phyloP scores from a whole-genome alignment of 225 moss, liverwort and hornwort genomes.

The Polytrichum formosum region DNA sequence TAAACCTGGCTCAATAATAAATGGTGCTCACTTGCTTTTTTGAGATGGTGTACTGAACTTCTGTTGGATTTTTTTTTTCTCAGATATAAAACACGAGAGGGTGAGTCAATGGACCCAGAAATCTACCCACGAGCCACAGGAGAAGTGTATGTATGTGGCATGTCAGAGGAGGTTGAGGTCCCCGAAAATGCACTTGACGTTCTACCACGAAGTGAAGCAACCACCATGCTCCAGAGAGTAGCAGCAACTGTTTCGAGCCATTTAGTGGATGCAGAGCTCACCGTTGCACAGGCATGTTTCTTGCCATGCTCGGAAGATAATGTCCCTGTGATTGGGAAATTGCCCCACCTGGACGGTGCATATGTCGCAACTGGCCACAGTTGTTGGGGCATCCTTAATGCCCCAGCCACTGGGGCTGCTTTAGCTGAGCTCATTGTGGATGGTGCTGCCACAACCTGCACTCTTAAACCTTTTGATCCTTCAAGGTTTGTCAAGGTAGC shows the following conservation, averaged over 20 bases:
- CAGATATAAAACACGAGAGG: conserved; percentile 78
- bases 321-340: conserved; percentile 77
- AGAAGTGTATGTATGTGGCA: conserved; percentile 92
- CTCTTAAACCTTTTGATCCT: conserved; percentile 75
- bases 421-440: conserved; percentile 85
- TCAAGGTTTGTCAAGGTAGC: conserved; percentile 51
- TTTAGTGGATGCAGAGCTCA: conserved; percentile 67
- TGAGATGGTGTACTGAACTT: too few species aligned
- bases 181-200: conserved; percentile 61
- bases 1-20: too few species aligned
- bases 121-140: conserved; percentile 82
- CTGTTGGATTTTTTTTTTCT: too few species aligned
- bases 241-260: conserved; percentile 72
- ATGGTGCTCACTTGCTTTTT: too few species aligned
- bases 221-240: conserved; percentile 68
- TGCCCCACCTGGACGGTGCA: conserved; percentile 67
- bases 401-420: conserved; percentile 87
- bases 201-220: conserved; percentile 52
- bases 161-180: conserved; percentile 69
- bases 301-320: conserved; percentile 88
- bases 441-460: conserved; percentile 57
- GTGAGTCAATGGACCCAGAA: conserved; percentile 73
- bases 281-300: conserved; percentile 82
- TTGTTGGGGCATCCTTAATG: conserved; percentile 98
- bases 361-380: conserved; percentile 91